Base-by-base conservation (phyloP, 2,329 filamentous ascomycete species). In the Fusarium neocosmosporiellum region DNA sequence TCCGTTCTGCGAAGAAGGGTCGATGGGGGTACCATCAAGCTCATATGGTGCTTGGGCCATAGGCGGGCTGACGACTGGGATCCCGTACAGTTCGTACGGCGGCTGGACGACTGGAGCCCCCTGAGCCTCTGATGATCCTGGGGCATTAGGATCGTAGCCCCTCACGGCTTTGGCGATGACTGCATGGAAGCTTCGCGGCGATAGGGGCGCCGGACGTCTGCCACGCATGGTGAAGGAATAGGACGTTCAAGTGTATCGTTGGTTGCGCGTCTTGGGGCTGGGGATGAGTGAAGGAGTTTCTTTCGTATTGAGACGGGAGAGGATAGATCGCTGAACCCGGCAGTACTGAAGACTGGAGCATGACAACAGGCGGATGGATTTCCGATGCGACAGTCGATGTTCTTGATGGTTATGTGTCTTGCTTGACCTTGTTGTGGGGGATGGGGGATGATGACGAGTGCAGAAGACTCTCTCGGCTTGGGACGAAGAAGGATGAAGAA, bases 101-200 rank as follows among this genome's bases (percentile, higher is more conserved):
- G 8, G 36, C 36, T 37, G 36, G 9, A 11, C 8, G 11, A 9
- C 9, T 20, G n/a, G 11, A 41, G 11, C 11, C 20, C 39, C 20
- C 39, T 41, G 39, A 14, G n/a, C 11, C n/a, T 22, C 6, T 3
- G 22, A 48, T 27, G 22, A 8, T 9, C 22, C 41, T 18, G 41
- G 22, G 9, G 43, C 14, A 27, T 22, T 5, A 3, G 43, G 43
- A 18, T 48, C 22, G 9, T 48, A 27, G 24, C 43, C 43, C 24
- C 43, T 24, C 16, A 48, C 14, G 22, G 22, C 43, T 16, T 48
- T 9, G 16, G 22, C 43, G 16, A 27, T 27, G 4, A 16, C 43
- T 10, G 50, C 9, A 20, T 66, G 67, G 7, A 73, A 75, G 41
- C 59, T 66, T 4, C 61, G 22, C 8, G 67, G 60, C 3, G 68